Conservation (phyloP, 306 rosid genomes). For the Malus orientalis region DNA sequence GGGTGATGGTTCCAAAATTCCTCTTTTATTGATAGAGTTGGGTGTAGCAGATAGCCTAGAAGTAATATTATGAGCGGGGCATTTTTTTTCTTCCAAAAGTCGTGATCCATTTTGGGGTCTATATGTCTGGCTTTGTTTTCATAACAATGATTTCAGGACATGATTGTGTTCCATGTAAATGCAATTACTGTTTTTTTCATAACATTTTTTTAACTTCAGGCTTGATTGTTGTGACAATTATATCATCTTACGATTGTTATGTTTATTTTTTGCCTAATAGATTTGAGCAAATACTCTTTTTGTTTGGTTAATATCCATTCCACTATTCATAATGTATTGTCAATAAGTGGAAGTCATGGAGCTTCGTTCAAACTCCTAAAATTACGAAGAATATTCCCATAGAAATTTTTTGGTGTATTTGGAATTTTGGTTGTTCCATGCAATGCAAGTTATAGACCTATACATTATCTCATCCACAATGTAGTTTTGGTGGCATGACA, state of each 20-base stretch:
- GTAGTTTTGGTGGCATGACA: neutral
- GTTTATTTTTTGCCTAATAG: neutral
- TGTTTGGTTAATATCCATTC: neutral
- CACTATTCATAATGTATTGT: neutral
- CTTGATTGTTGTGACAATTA: neutral
- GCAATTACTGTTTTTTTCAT: no score
- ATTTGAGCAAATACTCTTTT: neutral
- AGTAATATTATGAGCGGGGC: neutral
- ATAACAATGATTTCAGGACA: neutral
- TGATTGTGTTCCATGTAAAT: neutral
- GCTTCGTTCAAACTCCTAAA: neutral
- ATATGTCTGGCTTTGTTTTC: neutral
- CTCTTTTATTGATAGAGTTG: neutral
- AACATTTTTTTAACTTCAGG: neutral
- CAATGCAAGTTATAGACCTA: neutral
- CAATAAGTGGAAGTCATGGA: neutral
- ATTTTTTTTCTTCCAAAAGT: neutral
- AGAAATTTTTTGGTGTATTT: neutral
- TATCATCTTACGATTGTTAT: no score
- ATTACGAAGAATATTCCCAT: neutral
- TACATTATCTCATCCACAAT: neutral
- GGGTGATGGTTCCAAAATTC: neutral
- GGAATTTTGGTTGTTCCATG: neutral
- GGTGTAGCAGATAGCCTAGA: neutral
- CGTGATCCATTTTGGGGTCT: neutral